These are phyloP conservation scores for Talaromyces amestolkiae DNA, from an alignment of 2,329 filamentous ascomycete genomes.

Conservation along the genomic window DNA sequence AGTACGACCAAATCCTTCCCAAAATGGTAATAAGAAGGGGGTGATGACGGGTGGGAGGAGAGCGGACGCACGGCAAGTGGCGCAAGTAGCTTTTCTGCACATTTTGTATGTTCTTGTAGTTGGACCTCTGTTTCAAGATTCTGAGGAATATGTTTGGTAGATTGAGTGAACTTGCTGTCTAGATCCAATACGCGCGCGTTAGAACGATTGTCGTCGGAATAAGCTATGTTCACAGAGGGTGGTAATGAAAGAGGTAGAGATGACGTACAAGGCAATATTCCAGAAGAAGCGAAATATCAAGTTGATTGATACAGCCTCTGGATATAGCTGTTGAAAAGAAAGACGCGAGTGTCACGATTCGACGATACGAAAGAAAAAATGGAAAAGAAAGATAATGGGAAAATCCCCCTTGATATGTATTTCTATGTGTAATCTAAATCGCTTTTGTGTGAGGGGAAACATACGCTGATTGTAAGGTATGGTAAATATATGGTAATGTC, in stretches of 20 bases:
- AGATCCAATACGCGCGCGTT: background rate
- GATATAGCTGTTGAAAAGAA: background rate
- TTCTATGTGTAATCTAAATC: constrained; percentile 6
- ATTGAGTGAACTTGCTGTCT: background rate
- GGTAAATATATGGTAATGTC: background rate
- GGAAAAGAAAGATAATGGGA: background rate
- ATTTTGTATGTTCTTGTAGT: constrained; percentile 6
- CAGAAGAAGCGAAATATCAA: background rate
- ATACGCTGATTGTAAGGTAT: background rate
- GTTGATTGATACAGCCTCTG: constrained; percentile 6
- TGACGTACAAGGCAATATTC: background rate
- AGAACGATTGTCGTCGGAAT: background rate
- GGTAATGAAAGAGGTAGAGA: background rate
- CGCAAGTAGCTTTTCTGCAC: constrained; percentile 22
- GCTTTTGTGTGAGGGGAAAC: background rate
- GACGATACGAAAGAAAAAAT: background rate
- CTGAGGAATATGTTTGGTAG: no score
- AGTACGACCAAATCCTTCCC: background rate
- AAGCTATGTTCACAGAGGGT: background rate
- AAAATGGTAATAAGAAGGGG: background rate
- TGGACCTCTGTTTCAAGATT: background rate
- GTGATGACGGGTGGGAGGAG: background rate
- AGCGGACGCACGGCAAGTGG: constrained; percentile 22
- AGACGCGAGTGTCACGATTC: background rate
- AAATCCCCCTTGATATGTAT: background rate